Evolutionary conservation across 1,139 yeast genomes (phyloP).

Genomic region (Zygoascus hellenicus): DNA sequence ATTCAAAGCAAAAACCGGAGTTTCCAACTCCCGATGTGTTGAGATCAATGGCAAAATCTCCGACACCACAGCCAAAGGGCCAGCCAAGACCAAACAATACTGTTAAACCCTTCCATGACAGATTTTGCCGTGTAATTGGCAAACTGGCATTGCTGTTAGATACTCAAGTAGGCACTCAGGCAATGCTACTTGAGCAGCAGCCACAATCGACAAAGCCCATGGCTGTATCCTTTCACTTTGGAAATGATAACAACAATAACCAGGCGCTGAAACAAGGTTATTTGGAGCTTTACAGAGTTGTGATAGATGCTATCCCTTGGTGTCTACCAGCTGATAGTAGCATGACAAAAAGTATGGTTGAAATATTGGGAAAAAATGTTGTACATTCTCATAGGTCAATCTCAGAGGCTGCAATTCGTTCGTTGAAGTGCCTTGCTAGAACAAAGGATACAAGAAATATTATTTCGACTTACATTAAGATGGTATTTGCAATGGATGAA

Average conservation of each 20-base stretch:
- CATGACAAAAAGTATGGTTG: conserved; percentile 51
- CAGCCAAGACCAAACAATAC: conserved; percentile 22
- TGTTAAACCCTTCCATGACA: conserved; percentile 51
- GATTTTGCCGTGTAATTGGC: conserved; percentile 61
- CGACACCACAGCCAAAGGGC: conserved; percentile 9
- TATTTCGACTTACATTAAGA: conserved; percentile 69
- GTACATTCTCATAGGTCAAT: conserved; percentile 60
- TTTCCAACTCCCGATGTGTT: conserved; percentile 52
- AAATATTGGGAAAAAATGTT: conserved; percentile 68
- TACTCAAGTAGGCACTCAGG: conserved; percentile 31
- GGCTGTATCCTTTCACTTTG: conserved; percentile 46
- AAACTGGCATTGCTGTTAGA: conserved; percentile 57
- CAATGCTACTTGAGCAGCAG: conserved; percentile 21
- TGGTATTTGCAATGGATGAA: conserved; percentile 76
- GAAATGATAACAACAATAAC: conserved; percentile 37
- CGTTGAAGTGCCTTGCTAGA: conserved; percentile 61
- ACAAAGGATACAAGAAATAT: conserved; percentile 66
- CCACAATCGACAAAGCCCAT: conserved; percentile 32
- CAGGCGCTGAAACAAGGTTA: conserved; percentile 34
- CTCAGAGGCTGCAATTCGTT: conserved; percentile 54
- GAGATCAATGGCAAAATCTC: conserved; percentile 1
- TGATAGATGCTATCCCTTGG: conserved; percentile 67
- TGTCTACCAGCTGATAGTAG: conserved; percentile 51
- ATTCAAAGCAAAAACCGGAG: conserved; percentile 54
- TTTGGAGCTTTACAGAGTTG: conserved; percentile 60